A percentile compares a stretch with the other conserved stretches of the same genome.
Evolutionary conservation across 768 basidiomycete genomes (phyloP).

Genomic region (Phylloporus arenicola): DNA sequence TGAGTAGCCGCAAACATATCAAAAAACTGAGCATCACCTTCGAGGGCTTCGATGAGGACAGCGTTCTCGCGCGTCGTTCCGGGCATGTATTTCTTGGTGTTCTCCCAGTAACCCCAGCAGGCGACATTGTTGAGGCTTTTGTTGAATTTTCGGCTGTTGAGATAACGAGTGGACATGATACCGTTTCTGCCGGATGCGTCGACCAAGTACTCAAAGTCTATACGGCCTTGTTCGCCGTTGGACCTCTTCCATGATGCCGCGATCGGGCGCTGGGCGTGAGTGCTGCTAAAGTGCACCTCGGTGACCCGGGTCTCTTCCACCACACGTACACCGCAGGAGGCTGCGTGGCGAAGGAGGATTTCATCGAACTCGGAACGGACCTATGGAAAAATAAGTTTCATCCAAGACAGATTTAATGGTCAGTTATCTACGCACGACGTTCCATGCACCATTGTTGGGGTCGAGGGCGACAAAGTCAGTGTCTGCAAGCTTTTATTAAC

Average conservation of each 20-base stretch:
- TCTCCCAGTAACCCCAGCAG: constrained; percentile 2
- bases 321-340: neutral
- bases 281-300: neutral
- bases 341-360: neutral
- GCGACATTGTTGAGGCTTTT: neutral
- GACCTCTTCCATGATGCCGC: neutral
- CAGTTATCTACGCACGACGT: neutral
- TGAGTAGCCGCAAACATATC: neutral
- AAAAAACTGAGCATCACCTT: neutral
- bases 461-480: neutral
- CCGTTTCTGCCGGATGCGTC: constrained; percentile 1
- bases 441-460: neutral
- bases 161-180: neutral
- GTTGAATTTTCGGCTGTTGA: constrained; percentile 1
- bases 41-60: neutral
- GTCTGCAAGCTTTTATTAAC: neutral
- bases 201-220: constrained; percentile 1
- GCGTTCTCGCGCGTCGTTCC: neutral
- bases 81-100: neutral
- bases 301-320: neutral
- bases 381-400: neutral
- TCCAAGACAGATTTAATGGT: neutral
- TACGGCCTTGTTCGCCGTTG: neutral
- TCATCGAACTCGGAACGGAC: neutral
- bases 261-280: neutral